Evolutionary conservation across 306 rosid species (phyloP), one percentile per base, ranked within the genome.

Genomic region (Malus sylvestris): DNA sequence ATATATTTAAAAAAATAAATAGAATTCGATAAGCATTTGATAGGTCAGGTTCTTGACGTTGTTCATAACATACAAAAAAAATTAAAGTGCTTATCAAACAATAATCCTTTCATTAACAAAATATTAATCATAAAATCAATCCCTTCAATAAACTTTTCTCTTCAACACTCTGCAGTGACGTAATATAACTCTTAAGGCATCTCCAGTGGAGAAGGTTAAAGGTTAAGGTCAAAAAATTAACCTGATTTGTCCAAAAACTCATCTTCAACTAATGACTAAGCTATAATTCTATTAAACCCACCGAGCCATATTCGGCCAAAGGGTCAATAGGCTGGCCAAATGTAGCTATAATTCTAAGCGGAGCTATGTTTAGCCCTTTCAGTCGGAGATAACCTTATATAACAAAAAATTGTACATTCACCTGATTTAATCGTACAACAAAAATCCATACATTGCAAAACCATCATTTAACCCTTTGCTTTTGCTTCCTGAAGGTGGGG

Each of bases 341-440:
- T 1, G 2, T 35, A 35, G 2, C 9, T 7, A 35, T 35, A 35
- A 35, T 35, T 35, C 2, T 35, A 6, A 0, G 0, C 0, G 0
- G 0, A 1, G 9, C 9, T 35, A 35, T 0, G 1, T 33, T 33
- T 33, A 35, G 1, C 42, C 2, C 0, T 35, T 35, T 35, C 0
- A 0, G 0, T 35, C 0, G 2, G 9, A 35, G 2, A 35, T 35
- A 9, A 7, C 0, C 42, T 35, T 35, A 1, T 15, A 49, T 49
- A 49, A 49, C 20, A 15, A 49, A 49, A 15, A 49, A 16, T 15
- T 15, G 55, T 8, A 49, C 6, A 49, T 49, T 40, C 45, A 40
- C 12, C 3, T 8, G 3, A 40, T 40, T 40, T 40, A 3, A 40
- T 40, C 3, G 12, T 8, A 49, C 55, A 49, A 49, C 20, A 49